Percentiles rank a stretch among this genome's conserved stretches.
Conservation (phyloP, 1,139 yeast genomes). For the Blastobotrys petasosporus region DNA sequence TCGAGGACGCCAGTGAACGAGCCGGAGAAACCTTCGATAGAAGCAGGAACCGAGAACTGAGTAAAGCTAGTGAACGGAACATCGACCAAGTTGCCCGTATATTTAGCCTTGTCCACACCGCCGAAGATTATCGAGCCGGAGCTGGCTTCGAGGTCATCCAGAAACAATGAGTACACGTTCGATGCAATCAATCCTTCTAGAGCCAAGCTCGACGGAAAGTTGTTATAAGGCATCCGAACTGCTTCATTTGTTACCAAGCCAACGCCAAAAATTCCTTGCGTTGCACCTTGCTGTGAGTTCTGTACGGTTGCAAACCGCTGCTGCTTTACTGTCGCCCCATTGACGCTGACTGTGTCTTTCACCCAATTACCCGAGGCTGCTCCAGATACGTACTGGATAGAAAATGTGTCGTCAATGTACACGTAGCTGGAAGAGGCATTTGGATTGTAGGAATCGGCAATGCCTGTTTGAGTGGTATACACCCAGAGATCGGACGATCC, state of each 20-base stretch:
- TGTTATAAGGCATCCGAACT: neutral
- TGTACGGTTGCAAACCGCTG: conserved; percentile 49
- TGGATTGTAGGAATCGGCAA: neutral
- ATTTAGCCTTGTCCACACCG: conserved; percentile 52
- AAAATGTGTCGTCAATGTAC: conserved; percentile 26
- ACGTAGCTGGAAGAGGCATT: neutral
- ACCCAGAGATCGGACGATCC: conserved; percentile 70
- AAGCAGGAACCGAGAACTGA: conserved; percentile 13
- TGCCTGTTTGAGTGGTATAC: conserved; percentile 15
- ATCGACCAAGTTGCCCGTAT: conserved; percentile 38
- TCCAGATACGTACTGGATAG: conserved; percentile 49
- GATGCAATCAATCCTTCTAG: conserved; percentile 35
- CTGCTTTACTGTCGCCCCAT: conserved; percentile 39
- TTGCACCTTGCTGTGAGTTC: conserved; percentile 2
- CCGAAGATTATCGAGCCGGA: conserved; percentile 52
- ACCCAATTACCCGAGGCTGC: conserved; percentile 57
- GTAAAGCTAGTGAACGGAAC: conserved; percentile 23
- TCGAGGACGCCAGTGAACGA: conserved; percentile 43
- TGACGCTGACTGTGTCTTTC: conserved; percentile 42
- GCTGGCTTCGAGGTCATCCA: conserved; percentile 37
- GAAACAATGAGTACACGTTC: conserved; percentile 49
- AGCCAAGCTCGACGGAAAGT: conserved; percentile 20
- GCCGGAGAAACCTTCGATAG: conserved; percentile 10
- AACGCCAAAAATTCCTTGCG: neutral
- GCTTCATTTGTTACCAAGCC: neutral